Evolutionary conservation across 1,139 yeast genomes (phyloP), one percentile per base, ranked within the genome.

Genomic region (Petasospora rhodanensis): DNA sequence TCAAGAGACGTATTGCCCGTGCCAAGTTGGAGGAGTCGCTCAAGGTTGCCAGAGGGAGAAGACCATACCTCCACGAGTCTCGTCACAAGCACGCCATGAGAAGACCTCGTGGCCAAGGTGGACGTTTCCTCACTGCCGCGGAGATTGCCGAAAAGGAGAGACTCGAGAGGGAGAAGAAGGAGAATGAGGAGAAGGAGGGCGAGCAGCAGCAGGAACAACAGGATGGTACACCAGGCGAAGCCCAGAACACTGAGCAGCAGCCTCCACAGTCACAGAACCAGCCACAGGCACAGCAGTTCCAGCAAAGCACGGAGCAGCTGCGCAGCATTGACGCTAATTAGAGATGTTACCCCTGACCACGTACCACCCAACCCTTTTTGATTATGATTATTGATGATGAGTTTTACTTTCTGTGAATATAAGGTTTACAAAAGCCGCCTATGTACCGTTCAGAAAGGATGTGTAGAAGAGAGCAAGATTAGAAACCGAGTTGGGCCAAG

Each of bases 11-110:
- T 49, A 73, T 86, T 31, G 97, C 98, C 1, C 69, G 98, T 37
- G 97, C 97, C 7, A 84, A 81, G 56, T 70, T 91, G 33, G 98
- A 91, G 54, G 97, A 91, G 52, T 75, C 79, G 31, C 69, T 91
- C 43, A 82, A 85, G 54, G 84, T 84, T 8, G 93, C 94, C 16
- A 72, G 96, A 44, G 94, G 94, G 7, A 74, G 97, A 46, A 82
- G 83, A 54, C 98, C 98, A 4, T 93, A 93, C 56, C 62, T 93
- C 35, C 99, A 93, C 57, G 98, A 93, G 59, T 86, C 96, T 13
- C 74, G 99, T 51, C 99, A 93, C 59, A 91, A 91, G 58, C 99
- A 93, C 59, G 99, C 99, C 14, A 91, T 93, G 98, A 73, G 98
- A 55, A 75, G 99, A 58, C 98, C 98, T 12, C 75, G 99, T 51